Base-by-base conservation (phyloP, 768 basidiomycete species). In the Tylopilus subfusipes region DNA sequence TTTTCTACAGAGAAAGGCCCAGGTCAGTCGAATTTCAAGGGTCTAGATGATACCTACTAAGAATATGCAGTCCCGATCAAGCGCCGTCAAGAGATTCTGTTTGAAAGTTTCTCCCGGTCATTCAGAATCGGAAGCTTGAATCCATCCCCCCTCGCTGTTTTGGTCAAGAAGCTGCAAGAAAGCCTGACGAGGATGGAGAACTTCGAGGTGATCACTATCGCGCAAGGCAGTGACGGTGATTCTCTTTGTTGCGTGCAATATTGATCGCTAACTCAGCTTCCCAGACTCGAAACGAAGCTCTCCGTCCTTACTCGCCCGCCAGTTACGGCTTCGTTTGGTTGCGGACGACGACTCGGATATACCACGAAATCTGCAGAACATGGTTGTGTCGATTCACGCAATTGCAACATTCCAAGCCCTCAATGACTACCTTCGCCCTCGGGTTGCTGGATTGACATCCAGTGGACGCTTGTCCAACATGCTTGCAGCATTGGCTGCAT, bases 361-460 rank as follows among this genome's bases (percentile, higher is more conserved):
- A 21, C 96, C 97, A 18, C 84, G 87, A 51, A 87, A 82, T 65
- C 75, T 91, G 31, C 88, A 88, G 64, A 94, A 92, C 61, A 90
- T 98, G 65, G 91, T 93, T 36, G 91, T 98, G 21, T 98, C 95
- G 8, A 98, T 98, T 56, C 96, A 98, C 67, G 96, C 95, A 7
- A 97, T 98, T 57, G 96, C 97, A 1, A 98, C 94, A 1, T 93
- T 98, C 81, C 93, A 97, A 68, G 94, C 96, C 1, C 79, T 98
- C 29, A 92, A 97, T 64, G 95, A 97, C 69, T 99, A 98, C 68
- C 82, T 98, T 13, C 87, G 93, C 1, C 96, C 96, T 24, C 82
- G 93, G 4, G 86, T 97, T 30, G 77, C 92, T 7, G 90, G 91
- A 0, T 67, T 89, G 22, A 68, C 87, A 48, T 78, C 79, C 10